Base-by-base conservation (phyloP, 192 early-diverging fungal species). In the Coemansia sp. region DNA sequence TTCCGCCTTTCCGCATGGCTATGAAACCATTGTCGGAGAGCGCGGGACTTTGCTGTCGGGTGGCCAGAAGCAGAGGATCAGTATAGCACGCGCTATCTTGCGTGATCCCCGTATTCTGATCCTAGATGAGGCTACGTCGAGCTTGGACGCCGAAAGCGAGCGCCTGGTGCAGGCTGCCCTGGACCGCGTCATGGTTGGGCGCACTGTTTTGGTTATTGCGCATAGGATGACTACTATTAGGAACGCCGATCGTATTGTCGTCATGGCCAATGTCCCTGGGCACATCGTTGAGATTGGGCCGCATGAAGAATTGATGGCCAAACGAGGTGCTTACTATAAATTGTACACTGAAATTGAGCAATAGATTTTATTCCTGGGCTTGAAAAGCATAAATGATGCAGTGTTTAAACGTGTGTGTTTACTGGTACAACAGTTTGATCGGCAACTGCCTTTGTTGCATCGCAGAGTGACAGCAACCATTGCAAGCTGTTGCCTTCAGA, bases 161-260 rank as follows among this genome's bases (percentile, higher is more conserved):
- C 67, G 83, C 17, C 53, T 89, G 19, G 89, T 94, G 11, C 90
- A 92, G 72, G 74, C 75, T 34, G 90, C 92, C 5, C 63, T 93
- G 11, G 92, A 93, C 62, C 66, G 70, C 7, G 73, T 90, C 32
- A 83, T 87, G 74, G 63, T 83, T 27, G 89, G 88, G 43, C 81
- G 92, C 37, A 95, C 93, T 1, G 90, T 91, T 33, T 81, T 95
- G 54, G 84, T 91, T 7, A 89, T 95, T 74, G 93, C 93, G 3
- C 84, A 93, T 63, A 84, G 93, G 34, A 72, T 95, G 50, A 86
- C 86, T 17, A 95, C 93, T 7, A 90, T 95, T 63, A 83, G 85
- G 29, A 83, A 86, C 60, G 91, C 91, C 17, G 87, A 90, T 72
- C 48, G 77, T 48, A 92, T 92, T 56, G 87, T 90, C n/a, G 88